Evolutionary conservation across 352 stramenopile genomes (phyloP), one percentile per base, ranked within the genome.

Genomic region (Pythium rhizo-oryzae): DNA sequence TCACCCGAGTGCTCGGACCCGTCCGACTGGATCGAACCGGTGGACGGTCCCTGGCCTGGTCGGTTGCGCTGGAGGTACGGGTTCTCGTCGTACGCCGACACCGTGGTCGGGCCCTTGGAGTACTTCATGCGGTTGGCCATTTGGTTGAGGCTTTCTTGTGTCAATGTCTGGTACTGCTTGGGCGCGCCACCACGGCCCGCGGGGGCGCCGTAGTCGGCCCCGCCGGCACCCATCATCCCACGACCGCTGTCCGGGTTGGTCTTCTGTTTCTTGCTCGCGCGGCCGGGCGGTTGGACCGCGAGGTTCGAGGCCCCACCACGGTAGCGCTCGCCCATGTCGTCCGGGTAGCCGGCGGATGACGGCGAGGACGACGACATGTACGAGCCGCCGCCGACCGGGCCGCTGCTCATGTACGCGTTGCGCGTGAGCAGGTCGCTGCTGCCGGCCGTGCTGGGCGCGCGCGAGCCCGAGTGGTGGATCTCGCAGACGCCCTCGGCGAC

Each of bases 401-500:
- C 43, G 43, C 43, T 49, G 4, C 41, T 52, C 52, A 57, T 28
- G 61, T 78, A 78, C 15, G 75, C 71, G 56, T 53, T 66, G 59
- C 70, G 65, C 15, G 67, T 60, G 49, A 28, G 56, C 25, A 69
- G 0, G 30, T 59, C 43, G 46, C 58, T 51, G 39, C 37, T 44
- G n/a, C 52, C 35, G 12, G 12, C 8, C 9, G 19, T 16, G 25
- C 35, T 33, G 21, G 52, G 16, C 19, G 44, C 53, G 47, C 66
- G 66, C 0, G 49, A 65, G 46, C 82, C 80, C 15, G 83, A 89
- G 55, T 91, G 74, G 58, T 94, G 86, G 72, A 92, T 85, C 41
- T 83, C 77, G 66, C 86, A 94, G 21, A 94, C 84, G 39, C 84
- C 83, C 58, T 93, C 78, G 12, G 86, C 83, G 41, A 92, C 81